Evolutionary conservation across 345 rosid genomes (phyloP).

Genomic region (Turnera subulata): DNA sequence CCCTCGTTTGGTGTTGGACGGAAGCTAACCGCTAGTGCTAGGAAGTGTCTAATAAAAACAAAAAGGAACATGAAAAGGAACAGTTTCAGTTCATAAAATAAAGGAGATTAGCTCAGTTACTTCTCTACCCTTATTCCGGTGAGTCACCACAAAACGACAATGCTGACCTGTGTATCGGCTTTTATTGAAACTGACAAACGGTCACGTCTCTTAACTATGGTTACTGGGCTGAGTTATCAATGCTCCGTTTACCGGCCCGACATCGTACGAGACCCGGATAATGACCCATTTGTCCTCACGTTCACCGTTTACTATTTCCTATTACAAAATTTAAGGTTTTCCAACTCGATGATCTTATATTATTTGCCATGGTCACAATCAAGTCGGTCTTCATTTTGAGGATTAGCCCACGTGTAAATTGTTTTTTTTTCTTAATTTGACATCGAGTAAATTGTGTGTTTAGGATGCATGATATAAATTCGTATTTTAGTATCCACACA

Average conservation of each 20-base stretch:
- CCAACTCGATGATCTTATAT: no score
- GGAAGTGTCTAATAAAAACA: neutral
- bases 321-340: no score
- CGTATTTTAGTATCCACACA: no score
- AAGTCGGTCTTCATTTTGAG: no score
- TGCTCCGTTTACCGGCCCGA: neutral
- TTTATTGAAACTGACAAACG: conserved; percentile 17
- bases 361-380: no score
- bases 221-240: conserved; percentile 12
- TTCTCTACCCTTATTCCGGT: neutral
- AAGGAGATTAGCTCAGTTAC: neutral
- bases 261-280: neutral
- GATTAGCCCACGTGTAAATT: no score
- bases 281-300: conserved; percentile 1
- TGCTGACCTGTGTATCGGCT: neutral
- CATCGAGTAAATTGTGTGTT: no score
- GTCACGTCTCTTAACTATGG: conserved; percentile 9
- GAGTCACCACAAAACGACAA: conserved; percentile 15
- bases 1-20: neutral
- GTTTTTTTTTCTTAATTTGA: no score
- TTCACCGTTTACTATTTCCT: no score
- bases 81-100: neutral
- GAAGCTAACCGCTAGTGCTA: no score
- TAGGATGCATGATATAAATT: no score
- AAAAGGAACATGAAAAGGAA: neutral